A percentile compares a stretch with the other conserved stretches of the same genome.
Evolutionary conservation across 768 basidiomycete genomes (phyloP).

Genomic region (Arthromyces matolae): DNA sequence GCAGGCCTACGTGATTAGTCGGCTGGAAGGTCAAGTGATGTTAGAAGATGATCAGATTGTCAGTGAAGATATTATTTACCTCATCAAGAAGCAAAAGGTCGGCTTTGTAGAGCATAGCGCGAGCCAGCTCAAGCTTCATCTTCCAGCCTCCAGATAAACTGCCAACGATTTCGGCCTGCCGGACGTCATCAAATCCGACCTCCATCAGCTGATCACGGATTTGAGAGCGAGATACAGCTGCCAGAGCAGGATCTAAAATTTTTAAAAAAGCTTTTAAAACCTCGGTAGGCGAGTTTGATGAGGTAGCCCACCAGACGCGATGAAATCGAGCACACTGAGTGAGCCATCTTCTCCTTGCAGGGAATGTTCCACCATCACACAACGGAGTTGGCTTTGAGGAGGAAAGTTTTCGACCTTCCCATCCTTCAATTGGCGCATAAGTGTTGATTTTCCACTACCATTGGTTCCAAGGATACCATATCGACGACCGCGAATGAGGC

Average conservation of each 20-base stretch:
- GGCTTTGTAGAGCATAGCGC: slow-evolving; percentile 96
- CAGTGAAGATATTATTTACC: slow-evolving; percentile 36
- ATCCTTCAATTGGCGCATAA: slow-evolving; percentile 93
- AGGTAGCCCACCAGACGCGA: slow-evolving; percentile 64
- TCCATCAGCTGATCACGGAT: slow-evolving; percentile 77
- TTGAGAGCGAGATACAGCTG: slow-evolving; percentile 56
- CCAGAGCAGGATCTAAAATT: slow-evolving; percentile 67
- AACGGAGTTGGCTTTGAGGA: slow-evolving; percentile 77
- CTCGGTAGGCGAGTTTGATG: not conserved
- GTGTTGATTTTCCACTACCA: slow-evolving; percentile 92
- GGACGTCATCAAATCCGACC: slow-evolving; percentile 87
- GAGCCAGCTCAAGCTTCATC: slow-evolving; percentile 95
- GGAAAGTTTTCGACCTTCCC: slow-evolving; percentile 98
- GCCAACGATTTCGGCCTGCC: slow-evolving; percentile 83
- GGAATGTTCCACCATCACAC: slow-evolving; percentile 97
- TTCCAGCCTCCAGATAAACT: slow-evolving; percentile 98
- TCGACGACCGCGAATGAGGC: slow-evolving; percentile 83
- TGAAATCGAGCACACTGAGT: slow-evolving; percentile 81
- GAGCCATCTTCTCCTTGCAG: slow-evolving; percentile 91
- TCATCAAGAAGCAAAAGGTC: slow-evolving; percentile 84
- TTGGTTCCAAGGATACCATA: slow-evolving; percentile 98
- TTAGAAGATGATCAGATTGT: too few species aligned
- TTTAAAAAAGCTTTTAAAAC: slow-evolving; percentile 1
- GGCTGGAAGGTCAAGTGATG: slow-evolving; percentile 64
- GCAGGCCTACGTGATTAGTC: slow-evolving; percentile 74